Conservation (phyloP, 345 rosid species). For the Rubroshorea leprosula region DNA sequence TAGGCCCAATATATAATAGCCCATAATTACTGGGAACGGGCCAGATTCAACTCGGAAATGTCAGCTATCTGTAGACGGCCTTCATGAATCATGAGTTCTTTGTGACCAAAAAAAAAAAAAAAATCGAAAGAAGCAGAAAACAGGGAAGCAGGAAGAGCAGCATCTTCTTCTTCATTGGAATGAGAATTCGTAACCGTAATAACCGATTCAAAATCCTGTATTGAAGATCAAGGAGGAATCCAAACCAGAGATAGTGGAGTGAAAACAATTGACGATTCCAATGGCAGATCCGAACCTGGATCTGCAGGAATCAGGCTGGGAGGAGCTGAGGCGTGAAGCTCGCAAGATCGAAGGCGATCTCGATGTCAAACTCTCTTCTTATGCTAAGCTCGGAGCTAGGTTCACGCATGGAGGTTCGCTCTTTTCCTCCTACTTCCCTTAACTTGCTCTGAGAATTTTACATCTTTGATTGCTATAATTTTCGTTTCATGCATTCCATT, state of each 20-base stretch:
- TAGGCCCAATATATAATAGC: neutral
- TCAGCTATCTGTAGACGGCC: neutral
- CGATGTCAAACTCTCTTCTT: conserved; percentile 94
- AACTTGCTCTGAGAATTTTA: neutral
- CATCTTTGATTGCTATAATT: neutral
- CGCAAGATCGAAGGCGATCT: conserved; percentile 96
- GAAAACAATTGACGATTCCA: conserved; percentile 21
- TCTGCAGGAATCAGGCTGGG: conserved; percentile 97
- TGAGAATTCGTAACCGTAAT: conserved; percentile 5
- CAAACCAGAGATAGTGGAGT: neutral
- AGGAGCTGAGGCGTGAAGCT: conserved; percentile 85
- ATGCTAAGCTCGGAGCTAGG: conserved; percentile 93
- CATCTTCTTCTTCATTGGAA: neutral
- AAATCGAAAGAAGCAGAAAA: neutral
- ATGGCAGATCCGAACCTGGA: conserved; percentile 75
- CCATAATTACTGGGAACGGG: neutral
- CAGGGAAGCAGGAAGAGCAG: neutral
- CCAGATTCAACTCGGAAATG: neutral
- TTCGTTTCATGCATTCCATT: neutral
- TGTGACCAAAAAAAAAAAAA: neutral
- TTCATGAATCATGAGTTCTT: too few species aligned
- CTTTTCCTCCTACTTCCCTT: conserved; percentile 7
- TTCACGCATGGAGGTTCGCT: conserved; percentile 81
- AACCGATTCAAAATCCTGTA: conserved; percentile 10
- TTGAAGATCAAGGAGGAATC: neutral